Percentiles rank a stretch among this genome's conserved stretches.
Evolutionary conservation across 2,329 filamentous ascomycete species (phyloP).

Genomic region (Blastomyces emzantsi): DNA sequence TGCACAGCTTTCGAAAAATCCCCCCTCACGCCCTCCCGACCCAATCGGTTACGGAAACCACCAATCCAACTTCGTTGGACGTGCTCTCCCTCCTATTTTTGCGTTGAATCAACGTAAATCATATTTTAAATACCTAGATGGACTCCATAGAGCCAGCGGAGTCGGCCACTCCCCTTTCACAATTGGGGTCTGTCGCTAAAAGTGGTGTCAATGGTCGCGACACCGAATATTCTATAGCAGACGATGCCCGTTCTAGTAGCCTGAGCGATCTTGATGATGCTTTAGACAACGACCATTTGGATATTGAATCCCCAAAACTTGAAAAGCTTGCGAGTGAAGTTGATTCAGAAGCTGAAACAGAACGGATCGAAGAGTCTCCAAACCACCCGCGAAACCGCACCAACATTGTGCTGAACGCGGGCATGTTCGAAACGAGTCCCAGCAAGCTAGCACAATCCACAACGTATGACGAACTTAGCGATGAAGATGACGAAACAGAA

Average conservation of each 20-base stretch:
- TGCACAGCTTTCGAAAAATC: constrained; percentile 5
- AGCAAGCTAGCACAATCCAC: constrained; percentile 63
- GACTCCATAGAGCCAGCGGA: constrained; percentile 31
- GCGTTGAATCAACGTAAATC: constrained; percentile 8
- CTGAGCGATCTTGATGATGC: constrained; percentile 87
- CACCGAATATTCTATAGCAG: constrained; percentile 39
- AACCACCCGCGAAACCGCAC: constrained; percentile 52
- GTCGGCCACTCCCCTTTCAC: constrained; percentile 25
- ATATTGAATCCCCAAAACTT: constrained; percentile 44
- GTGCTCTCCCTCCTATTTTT: constrained; percentile 1
- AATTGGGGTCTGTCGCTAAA: background rate
- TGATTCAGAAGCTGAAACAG: constrained; percentile 85
- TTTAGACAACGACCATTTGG: constrained; percentile 52
- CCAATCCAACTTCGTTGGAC: constrained; percentile 5
- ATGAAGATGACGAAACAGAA: constrained; percentile 40
- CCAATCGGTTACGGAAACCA: constrained; percentile 1
- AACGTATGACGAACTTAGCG: constrained; percentile 38
- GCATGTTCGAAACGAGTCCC: constrained; percentile 57
- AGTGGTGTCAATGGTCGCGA: constrained; percentile 29
- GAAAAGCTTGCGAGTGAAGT: constrained; percentile 53
- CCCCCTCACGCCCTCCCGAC: background rate
- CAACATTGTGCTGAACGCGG: constrained; percentile 53
- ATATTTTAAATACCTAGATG: constrained; percentile 23
- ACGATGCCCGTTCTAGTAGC: constrained; percentile 75
- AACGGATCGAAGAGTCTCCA: constrained; percentile 84